Conservation (phyloP, 768 basidiomycete genomes). For the Kwoniella europaea region DNA sequence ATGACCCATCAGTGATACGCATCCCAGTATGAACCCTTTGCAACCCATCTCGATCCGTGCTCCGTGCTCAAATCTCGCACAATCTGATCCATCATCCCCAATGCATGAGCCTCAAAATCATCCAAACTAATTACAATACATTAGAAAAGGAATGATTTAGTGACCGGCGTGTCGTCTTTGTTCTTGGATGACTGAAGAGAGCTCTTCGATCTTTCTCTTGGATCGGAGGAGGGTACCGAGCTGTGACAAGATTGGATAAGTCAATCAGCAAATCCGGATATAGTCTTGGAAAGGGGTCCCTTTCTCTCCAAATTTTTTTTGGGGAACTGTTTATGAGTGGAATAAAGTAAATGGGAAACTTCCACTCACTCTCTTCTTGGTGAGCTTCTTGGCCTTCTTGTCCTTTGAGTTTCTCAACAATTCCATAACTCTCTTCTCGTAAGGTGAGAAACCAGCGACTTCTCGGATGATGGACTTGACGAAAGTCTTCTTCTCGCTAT, state of each 20-base stretch:
- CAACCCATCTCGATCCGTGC: no score
- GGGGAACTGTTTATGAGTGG: no score
- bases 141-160: constrained; percentile 41
- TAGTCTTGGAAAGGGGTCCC: no score
- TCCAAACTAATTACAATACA: constrained; percentile 1
- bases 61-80: no score
- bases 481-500: constrained; percentile 79
- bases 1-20: no score
- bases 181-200: constrained; percentile 76
- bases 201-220: constrained; percentile 98
- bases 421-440: constrained; percentile 98
- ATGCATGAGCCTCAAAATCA: constrained; percentile 6
- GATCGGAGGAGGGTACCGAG: constrained; percentile 97
- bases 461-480: constrained; percentile 92
- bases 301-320: no score
- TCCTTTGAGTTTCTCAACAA: constrained; percentile 99
- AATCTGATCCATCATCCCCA: constrained; percentile 8
- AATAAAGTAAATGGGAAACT: not conserved
- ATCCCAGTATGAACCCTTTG: no score
- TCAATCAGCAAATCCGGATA: not conserved
- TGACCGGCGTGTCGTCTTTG: constrained; percentile 59
- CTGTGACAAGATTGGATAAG: constrained; percentile 60
- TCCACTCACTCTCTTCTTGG: constrained; percentile 93
- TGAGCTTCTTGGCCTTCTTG: constrained; percentile 98
- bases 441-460: constrained; percentile 96